These are phyloP conservation scores for Cyberlindnera galapagoensis DNA, from an alignment of 805 yeast species.

Conservation along the genomic window DNA sequence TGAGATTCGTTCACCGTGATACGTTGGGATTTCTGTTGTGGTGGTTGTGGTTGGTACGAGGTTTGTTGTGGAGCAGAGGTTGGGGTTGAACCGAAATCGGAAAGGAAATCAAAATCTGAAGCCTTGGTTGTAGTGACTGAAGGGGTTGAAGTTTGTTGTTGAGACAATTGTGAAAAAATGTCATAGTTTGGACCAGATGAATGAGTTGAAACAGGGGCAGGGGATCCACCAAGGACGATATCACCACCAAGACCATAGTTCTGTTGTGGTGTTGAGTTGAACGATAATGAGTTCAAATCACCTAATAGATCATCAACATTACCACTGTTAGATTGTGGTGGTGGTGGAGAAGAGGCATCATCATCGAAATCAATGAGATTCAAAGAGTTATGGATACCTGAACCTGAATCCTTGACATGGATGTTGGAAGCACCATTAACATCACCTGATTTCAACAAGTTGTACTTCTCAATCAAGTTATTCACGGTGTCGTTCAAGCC, in stretches of 20 bases:
- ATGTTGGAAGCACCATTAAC: conserved; percentile 43
- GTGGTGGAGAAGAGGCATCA: conserved; percentile 21
- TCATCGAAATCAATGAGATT: conserved; percentile 76
- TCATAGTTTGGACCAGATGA: conserved; percentile 23
- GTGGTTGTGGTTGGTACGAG: conserved; percentile 6
- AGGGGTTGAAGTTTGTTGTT: conserved; percentile 7
- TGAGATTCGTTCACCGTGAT: conserved; percentile 36
- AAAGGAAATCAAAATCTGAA: conserved; percentile 10
- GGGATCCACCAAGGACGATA: conserved; percentile 32
- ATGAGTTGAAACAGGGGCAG: conserved; percentile 22
- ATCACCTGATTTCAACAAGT: conserved; percentile 59
- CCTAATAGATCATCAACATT: conserved; percentile 65
- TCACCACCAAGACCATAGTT: conserved; percentile 49
- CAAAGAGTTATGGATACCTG: conserved; percentile 29
- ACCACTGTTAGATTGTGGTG: conserved; percentile 30
- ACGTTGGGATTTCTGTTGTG: conserved; percentile 18
- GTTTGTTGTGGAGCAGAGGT: conserved; percentile 8
- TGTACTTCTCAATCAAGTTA: conserved; percentile 59
- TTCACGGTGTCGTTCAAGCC: conserved; percentile 72
- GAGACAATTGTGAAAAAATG: conserved; percentile 17
- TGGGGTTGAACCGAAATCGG: conserved; percentile 20
- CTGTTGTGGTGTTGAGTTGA: conserved; percentile 13
- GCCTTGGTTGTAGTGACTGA: conserved; percentile 15
- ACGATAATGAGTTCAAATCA: conserved; percentile 58
- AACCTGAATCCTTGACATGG: conserved; percentile 33